phyloP scores from a whole-genome alignment of 108 stramenopile genomes.

The Fistulifera pelliculosa region DNA sequence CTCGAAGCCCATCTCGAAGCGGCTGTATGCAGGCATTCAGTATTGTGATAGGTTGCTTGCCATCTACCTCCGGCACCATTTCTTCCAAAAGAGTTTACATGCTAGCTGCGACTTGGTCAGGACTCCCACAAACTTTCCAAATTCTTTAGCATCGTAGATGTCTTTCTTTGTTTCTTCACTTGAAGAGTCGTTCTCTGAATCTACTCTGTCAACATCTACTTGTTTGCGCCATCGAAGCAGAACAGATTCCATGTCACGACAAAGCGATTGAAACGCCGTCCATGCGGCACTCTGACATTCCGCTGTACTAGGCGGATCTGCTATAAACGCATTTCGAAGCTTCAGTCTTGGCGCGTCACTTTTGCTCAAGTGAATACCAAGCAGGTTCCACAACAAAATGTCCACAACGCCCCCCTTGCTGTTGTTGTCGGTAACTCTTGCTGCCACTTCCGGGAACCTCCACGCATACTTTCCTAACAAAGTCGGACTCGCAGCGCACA shows the following conservation, averaged over 20 bases:
- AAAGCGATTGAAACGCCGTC: neutral
- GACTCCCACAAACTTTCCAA: neutral
- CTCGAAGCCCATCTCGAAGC: neutral
- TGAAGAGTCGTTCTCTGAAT: neutral
- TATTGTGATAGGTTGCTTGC: neutral
- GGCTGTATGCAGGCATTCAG: neutral
- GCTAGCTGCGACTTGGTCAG: neutral
- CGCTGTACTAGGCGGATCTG: neutral
- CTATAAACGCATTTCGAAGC: too few species aligned
- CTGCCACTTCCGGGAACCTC: conserved; percentile 8
- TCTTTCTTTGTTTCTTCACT: neutral
- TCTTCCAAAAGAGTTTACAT: neutral
- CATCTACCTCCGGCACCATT: conserved; percentile 1
- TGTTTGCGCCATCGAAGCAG: conserved; percentile 3
- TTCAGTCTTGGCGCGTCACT: neutral
- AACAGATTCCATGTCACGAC: neutral
- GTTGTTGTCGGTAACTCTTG: neutral
- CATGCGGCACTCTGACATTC: conserved; percentile 1
- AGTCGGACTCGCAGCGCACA: conserved; percentile 4
- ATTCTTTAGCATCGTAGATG: neutral
- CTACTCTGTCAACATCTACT: neutral
- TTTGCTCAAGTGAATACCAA: conserved; percentile 2
- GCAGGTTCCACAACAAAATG: conserved; percentile 7
- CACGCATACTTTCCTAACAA: conserved; percentile 30
- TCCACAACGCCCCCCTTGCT: neutral